Evolutionary conservation across 208 protist species (phyloP).

Genomic region (Trypanosoma cruzi): DNA sequence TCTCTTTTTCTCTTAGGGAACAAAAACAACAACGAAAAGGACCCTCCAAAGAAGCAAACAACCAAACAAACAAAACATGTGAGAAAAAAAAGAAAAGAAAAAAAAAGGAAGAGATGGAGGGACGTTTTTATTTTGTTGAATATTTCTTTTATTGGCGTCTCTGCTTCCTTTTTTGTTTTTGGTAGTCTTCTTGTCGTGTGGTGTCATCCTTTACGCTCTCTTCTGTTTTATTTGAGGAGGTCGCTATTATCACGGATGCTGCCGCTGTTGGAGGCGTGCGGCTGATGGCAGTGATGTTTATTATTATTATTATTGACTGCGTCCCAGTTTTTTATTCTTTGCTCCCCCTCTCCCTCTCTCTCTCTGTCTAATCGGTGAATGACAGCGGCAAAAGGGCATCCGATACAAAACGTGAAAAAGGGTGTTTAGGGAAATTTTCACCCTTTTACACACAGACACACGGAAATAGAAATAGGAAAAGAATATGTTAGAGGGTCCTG

Average conservation of each 20-base stretch:
- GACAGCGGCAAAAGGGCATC: too few species aligned
- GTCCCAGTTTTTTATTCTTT: too few species aligned
- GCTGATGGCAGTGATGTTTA: too few species aligned
- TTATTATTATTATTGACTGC: too few species aligned
- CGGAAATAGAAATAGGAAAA: background rate
- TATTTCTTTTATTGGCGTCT: background rate
- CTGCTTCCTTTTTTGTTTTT: conserved; percentile 25
- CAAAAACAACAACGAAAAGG: too few species aligned
- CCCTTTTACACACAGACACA: background rate
- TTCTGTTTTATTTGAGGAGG: background rate
- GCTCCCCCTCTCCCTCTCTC: too few species aligned
- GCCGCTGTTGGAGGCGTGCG: too few species aligned
- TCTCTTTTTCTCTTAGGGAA: too few species aligned
- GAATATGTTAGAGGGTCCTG: background rate
- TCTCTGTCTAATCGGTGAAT: too few species aligned
- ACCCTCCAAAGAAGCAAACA: background rate
- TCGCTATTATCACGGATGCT: background rate
- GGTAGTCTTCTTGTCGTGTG: background rate
- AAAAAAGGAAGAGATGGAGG: too few species aligned
- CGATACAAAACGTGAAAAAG: too few species aligned
- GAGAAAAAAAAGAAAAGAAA: background rate
- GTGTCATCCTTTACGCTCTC: background rate
- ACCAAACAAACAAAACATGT: background rate
- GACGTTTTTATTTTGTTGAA: background rate
- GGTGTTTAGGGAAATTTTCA: too few species aligned